phyloP scores from a whole-genome alignment of 2,329 filamentous ascomycete genomes.

The Pseudogymnoascus sp. region DNA sequence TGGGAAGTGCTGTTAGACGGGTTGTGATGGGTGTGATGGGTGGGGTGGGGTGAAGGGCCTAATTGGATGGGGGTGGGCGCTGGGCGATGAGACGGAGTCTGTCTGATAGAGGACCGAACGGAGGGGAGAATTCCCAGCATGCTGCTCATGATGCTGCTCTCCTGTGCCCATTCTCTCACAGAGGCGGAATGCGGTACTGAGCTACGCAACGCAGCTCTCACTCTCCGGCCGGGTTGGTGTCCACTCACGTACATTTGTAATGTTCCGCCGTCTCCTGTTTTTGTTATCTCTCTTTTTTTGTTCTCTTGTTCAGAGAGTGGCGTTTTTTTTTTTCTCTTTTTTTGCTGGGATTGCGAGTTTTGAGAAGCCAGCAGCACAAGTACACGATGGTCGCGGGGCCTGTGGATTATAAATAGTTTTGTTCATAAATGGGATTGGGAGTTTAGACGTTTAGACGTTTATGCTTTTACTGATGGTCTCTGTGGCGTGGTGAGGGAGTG shows the following conservation, averaged over 20 bases:
- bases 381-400: constrained; percentile 10
- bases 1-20: constrained; percentile 70
- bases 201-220: background rate
- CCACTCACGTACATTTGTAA: constrained; percentile 6
- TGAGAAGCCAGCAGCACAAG: constrained; percentile 5
- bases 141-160: background rate
- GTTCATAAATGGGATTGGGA: constrained; percentile 5
- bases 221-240: background rate
- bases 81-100: background rate
- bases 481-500: background rate
- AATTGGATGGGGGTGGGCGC: constrained; percentile 2
- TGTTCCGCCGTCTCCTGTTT: constrained; percentile 9
- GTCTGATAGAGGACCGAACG: constrained; percentile 2
- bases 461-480: background rate
- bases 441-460: constrained; percentile 1
- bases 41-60: background rate
- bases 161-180: background rate
- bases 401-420: constrained; percentile 11
- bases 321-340: background rate
- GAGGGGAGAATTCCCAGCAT: background rate
- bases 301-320: background rate
- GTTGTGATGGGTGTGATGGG: background rate
- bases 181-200: background rate
- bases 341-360: constrained; percentile 1
- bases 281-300: background rate